These are phyloP conservation scores for Cucurbita pepo DNA, from an alignment of 306 rosid genomes.

Conservation along the genomic window DNA sequence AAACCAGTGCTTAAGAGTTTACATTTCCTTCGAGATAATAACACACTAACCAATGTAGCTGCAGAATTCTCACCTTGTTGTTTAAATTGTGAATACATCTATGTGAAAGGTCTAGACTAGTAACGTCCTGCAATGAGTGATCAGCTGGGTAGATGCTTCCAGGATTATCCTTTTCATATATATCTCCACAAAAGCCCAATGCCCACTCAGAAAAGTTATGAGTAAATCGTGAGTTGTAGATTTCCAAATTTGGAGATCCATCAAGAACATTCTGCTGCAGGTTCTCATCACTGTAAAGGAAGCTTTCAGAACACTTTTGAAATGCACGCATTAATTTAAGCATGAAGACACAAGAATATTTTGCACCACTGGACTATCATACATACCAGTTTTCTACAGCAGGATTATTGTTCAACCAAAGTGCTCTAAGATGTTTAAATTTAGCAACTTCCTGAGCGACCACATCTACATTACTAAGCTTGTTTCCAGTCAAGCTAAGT, in stretches of 20 bases:
- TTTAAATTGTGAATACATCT: conserved; percentile 55
- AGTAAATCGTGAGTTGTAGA: conserved; percentile 62
- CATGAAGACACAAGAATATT: background rate
- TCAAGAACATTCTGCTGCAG: conserved; percentile 31
- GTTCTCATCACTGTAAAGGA: conserved; percentile 27
- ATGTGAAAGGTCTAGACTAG: conserved; percentile 59
- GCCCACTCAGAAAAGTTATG: conserved; percentile 63
- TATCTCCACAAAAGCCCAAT: conserved; percentile 71
- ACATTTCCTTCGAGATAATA: background rate
- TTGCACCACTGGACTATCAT: background rate
- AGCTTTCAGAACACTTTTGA: background rate
- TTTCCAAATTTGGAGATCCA: conserved; percentile 48
- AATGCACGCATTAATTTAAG: conserved; percentile 4
- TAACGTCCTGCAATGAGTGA: conserved; percentile 24
- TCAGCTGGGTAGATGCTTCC: conserved; percentile 31
- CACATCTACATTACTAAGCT: conserved; percentile 33
- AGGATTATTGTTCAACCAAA: conserved; percentile 75
- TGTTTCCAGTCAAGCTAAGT: conserved; percentile 69
- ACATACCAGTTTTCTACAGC: conserved; percentile 33
- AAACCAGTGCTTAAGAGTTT: background rate
- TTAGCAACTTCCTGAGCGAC: conserved; percentile 52
- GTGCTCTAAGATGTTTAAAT: conserved; percentile 55
- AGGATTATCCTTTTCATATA: conserved; percentile 64
- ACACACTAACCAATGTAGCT: background rate
- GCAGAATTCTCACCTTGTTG: conserved; percentile 32